Evolutionary conservation across 179 eudicot species (phyloP), one percentile per base, ranked within the genome.

Genomic region (Corrigiola litoralis): DNA sequence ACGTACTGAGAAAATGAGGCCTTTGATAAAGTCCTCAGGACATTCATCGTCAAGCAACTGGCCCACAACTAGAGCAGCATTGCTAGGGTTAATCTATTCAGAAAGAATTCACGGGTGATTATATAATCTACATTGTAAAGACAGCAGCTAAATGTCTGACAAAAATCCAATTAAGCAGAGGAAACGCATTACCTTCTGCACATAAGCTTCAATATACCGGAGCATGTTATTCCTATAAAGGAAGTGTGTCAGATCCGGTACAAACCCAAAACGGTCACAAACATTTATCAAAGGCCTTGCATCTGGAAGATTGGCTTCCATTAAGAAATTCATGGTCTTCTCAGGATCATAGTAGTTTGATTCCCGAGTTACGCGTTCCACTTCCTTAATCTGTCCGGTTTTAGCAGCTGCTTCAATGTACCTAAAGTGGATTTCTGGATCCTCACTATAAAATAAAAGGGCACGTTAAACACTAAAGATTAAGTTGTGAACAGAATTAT

Each of bases 381-480:
- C 84, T 74, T 81, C 84, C 72, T 81, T 81, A 17, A 81, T 72
- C 70, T 81, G 84, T 17, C 84, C 84, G 28, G 84, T 81, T 63
- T 81, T 81, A 46, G 84, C 84, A 49, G 84, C 84, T 29, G 84
- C 82, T 63, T 81, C 84, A 65, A 81, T 81, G 67, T 81, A 81
- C 75, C 75, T 81, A 50, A 77, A 81, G 63, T 81, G 84, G 34
- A 81, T 77, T 64, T 77, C 82, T 28, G 84, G 84, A 57, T 81
- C 84, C 77, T 81, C 84, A 46, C 84, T 81, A 80, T 63, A 46
- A 42, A 46, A 36, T 4, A 67, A 45, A 46, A 5, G 27, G 64
- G 4, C 28, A 29, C 48, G 68, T 75, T 54, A 79, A 51, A 66
- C 53, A 48, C 41, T 54, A 2, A 21, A 23, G 17, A 1, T 2